These are phyloP conservation scores for Candida anutae DNA, from an alignment of 1,139 yeast species.

Conservation along the genomic window DNA sequence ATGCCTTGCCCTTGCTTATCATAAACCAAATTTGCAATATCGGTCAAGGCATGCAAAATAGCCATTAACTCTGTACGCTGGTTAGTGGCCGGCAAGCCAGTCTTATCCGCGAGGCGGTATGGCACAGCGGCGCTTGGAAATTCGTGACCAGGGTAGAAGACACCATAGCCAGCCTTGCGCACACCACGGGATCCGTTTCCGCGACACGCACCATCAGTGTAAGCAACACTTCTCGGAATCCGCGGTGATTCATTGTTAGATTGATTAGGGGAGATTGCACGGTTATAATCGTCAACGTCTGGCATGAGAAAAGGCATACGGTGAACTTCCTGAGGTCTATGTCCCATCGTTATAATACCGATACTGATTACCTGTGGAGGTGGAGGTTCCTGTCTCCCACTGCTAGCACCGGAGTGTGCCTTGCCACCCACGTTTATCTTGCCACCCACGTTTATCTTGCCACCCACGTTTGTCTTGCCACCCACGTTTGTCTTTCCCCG, in stretches of 20 bases:
- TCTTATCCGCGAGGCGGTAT: no score
- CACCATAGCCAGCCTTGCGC: not conserved
- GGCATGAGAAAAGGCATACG: not conserved
- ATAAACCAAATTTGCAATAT: not conserved
- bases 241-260: not conserved
- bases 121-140: not conserved
- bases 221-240: not conserved
- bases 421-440: not conserved
- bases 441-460: not conserved
- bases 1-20: not conserved
- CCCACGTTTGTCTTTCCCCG: not conserved
- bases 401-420: not conserved
- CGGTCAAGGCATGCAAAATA: slow-evolving; percentile 1
- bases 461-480: not conserved
- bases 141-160: not conserved
- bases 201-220: slow-evolving; percentile 1
- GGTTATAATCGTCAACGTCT: not conserved
- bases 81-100: slow-evolving; percentile 1
- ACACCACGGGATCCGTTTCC: not conserved
- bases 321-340: no score
- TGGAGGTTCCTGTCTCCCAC: no score
- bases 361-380: not conserved
- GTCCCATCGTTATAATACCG: no score
- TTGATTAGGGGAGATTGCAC: not conserved
- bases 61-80: not conserved